A percentile compares a stretch with the other conserved stretches of the same genome.
These are phyloP conservation scores for Flaveria brownii DNA, from an alignment of 129 eudicot species.

Conservation along the genomic window DNA sequence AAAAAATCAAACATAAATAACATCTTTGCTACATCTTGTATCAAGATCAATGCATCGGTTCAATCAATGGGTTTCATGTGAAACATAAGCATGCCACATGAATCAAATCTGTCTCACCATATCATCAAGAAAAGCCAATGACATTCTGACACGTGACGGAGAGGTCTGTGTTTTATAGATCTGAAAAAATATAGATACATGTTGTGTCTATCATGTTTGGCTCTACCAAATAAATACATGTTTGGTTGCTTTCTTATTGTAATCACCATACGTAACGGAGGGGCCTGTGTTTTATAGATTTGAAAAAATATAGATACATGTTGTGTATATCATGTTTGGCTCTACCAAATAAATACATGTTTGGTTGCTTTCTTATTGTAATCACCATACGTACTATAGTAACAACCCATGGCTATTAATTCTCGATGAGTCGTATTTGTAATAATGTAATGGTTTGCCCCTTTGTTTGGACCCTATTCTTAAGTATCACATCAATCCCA, in stretches of 20 bases:
- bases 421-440: neutral
- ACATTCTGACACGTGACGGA: neutral
- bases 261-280: slow-evolving; percentile 11
- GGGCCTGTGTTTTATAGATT: slow-evolving; percentile 11
- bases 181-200: slow-evolving; percentile 5
- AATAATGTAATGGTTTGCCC: neutral
- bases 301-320: slow-evolving; percentile 1
- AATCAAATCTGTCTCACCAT: slow-evolving; percentile 17
- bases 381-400: slow-evolving; percentile 24
- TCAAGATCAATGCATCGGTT: neutral
- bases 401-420: slow-evolving; percentile 24
- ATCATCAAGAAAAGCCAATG: slow-evolving; percentile 14
- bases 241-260: slow-evolving; percentile 31
- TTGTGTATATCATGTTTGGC: slow-evolving; percentile 9
- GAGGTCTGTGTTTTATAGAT: neutral
- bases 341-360: slow-evolving; percentile 13
- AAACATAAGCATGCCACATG: slow-evolving; percentile 19
- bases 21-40: slow-evolving; percentile 6
- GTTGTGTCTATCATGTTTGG: slow-evolving; percentile 12
- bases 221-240: slow-evolving; percentile 9
- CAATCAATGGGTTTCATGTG: slow-evolving; percentile 27
- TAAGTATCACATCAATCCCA: neutral
- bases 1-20: neutral
- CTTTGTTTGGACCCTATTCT: slow-evolving; percentile 1
- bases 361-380: slow-evolving; percentile 31